Conservation (phyloP, 2,329 filamentous ascomycete genomes). For the Colletotrichum trifolii region DNA sequence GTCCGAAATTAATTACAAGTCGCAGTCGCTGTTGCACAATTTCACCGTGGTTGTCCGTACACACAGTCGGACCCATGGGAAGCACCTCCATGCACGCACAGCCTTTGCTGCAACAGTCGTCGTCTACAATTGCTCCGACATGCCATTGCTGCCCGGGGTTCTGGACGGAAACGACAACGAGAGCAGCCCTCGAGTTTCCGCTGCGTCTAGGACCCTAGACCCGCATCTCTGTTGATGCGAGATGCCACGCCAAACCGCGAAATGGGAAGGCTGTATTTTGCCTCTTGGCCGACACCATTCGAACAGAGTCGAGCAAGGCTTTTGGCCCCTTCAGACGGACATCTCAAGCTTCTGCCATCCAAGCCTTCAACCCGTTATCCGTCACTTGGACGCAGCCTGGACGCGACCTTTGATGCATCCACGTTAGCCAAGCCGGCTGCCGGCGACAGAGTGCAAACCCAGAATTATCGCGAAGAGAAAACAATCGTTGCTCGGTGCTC, state of each 20-base stretch:
- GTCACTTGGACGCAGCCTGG: background rate
- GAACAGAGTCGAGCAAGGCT: constrained; percentile 9
- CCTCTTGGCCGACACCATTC: constrained; percentile 5
- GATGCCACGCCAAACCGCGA: too few relatives aligned
- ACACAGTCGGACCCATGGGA: background rate
- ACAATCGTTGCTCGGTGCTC: background rate
- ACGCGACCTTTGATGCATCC: background rate
- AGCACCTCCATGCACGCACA: constrained; percentile 10
- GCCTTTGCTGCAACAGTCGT: constrained; percentile 20
- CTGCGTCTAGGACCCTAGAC: background rate
- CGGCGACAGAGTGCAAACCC: constrained; percentile 10
- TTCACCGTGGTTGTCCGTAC: background rate
- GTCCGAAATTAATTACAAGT: background rate
- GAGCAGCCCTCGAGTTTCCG: too few relatives aligned
- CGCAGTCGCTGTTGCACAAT: background rate
- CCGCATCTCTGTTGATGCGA: background rate
- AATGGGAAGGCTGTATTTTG: constrained; percentile 11
- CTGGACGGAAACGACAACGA: background rate
- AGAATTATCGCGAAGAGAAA: background rate
- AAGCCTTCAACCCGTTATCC: background rate
- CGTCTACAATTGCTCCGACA: constrained; percentile 30
- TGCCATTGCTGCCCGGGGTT: constrained; percentile 13
- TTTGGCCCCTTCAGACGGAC: constrained; percentile 23
- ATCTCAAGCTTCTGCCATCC: constrained; percentile 33
- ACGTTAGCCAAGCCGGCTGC: constrained; percentile 15